Conservation (phyloP, 106 monocot genomes). For the Vanilla planifolia region DNA sequence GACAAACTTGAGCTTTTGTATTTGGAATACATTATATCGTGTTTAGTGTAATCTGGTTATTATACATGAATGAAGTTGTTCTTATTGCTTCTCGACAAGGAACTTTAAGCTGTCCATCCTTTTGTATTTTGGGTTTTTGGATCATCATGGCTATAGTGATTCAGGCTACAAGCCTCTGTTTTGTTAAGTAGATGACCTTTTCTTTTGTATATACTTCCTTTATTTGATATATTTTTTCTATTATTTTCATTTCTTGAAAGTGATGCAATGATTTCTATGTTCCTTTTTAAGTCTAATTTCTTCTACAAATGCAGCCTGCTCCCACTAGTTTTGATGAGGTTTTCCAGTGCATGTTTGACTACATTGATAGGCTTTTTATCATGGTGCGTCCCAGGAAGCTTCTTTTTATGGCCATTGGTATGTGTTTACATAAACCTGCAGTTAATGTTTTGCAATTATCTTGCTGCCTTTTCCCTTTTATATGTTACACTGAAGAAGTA, state of each 20-base stretch:
- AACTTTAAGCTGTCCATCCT: too few species aligned
- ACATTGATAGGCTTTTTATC: constrained; percentile 90
- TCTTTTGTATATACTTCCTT: not conserved
- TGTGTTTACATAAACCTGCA: constrained; percentile 14
- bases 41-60: too few species aligned
- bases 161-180: too few species aligned
- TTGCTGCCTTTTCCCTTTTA: not conserved
- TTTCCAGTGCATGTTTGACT: constrained; percentile 98
- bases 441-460: not conserved
- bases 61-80: too few species aligned
- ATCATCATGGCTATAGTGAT: too few species aligned
- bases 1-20: too few species aligned
- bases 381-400: constrained; percentile 96
- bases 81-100: too few species aligned
- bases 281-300: not conserved
- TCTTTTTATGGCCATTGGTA: constrained; percentile 95
- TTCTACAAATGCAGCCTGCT: constrained; percentile 55
- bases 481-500: not conserved
- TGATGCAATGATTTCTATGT: not conserved
- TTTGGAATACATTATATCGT: too few species aligned
- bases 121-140: too few species aligned
- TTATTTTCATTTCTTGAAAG: not conserved
- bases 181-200: too few species aligned
- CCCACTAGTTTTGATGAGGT: constrained; percentile 91
- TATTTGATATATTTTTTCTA: not conserved